These are phyloP conservation scores for Pseudohalonectria lignicola DNA, from an alignment of 2,329 filamentous ascomycete genomes.

Conservation along the genomic window DNA sequence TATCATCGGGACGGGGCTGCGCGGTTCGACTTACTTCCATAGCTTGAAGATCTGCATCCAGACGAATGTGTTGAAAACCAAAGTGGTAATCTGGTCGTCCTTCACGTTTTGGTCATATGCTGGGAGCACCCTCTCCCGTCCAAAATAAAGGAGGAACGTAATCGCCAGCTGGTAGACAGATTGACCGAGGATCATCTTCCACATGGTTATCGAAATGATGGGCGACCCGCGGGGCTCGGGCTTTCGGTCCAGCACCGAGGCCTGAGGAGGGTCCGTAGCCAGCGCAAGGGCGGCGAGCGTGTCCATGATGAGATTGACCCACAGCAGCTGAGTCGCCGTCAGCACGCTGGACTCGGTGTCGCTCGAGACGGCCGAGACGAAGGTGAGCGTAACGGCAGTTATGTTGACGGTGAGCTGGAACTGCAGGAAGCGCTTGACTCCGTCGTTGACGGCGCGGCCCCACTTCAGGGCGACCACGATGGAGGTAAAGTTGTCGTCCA, in stretches of 20 bases:
- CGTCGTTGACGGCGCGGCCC: conserved; percentile 66
- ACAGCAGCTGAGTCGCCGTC: conserved; percentile 79
- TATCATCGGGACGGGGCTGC: too few species aligned
- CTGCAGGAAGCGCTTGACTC: conserved; percentile 61
- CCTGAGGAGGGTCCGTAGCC: conserved; percentile 75
- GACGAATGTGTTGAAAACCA: conserved; percentile 96
- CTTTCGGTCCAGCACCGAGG: conserved; percentile 68
- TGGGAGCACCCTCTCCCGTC: conserved; percentile 19
- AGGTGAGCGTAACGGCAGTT: conserved; percentile 75
- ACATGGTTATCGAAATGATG: conserved; percentile 81
- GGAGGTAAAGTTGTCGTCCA: conserved; percentile 77
- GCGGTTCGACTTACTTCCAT: conserved; percentile 79
- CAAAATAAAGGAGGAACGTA: conserved; percentile 71
- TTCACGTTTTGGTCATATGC: conserved; percentile 25
- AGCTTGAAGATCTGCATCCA: conserved; percentile 99
- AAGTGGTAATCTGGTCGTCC: conserved; percentile 51
- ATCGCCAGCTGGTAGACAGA: conserved; percentile 75
- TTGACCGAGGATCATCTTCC: conserved; percentile 98
- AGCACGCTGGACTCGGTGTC: conserved; percentile 59
- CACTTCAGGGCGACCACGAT: conserved; percentile 74
- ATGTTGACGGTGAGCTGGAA: conserved; percentile 81
- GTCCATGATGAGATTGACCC: conserved; percentile 96
- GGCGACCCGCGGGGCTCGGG: conserved; percentile 42
- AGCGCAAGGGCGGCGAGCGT: conserved; percentile 80
- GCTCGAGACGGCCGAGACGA: conserved; percentile 71